Percentiles rank a stretch among this genome's conserved stretches.
Conservation (phyloP, 805 yeast species). For the Zygosaccharomyces lentus region DNA sequence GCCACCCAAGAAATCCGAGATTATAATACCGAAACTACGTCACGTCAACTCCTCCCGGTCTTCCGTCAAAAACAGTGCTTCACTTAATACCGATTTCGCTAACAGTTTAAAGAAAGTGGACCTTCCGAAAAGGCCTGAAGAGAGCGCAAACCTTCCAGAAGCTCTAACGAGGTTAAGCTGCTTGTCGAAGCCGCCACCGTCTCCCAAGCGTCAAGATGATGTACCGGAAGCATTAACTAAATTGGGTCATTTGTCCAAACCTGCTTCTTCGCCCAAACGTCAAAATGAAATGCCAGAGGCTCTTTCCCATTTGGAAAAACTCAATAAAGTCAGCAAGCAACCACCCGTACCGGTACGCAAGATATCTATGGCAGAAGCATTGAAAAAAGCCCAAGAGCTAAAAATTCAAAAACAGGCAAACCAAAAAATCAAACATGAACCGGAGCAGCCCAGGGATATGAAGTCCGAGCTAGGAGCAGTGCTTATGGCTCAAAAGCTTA, state of each 20-base stretch:
- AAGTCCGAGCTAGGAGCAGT: slow-evolving; percentile 16
- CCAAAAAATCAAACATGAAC: neutral
- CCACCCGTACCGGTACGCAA: slow-evolving; percentile 30
- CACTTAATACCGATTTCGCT: neutral
- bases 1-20: slow-evolving; percentile 14
- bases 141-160: slow-evolving; percentile 20
- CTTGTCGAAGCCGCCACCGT: neutral
- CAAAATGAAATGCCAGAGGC: slow-evolving; percentile 19
- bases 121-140: slow-evolving; percentile 10
- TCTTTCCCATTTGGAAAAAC: slow-evolving; percentile 10
- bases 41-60: slow-evolving; percentile 8
- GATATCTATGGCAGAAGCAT: slow-evolving; percentile 30
- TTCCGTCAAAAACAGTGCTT: neutral
- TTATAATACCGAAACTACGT: slow-evolving; percentile 17
- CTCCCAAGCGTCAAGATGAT: slow-evolving; percentile 3
- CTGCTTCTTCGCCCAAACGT: slow-evolving; percentile 17
- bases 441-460: slow-evolving; percentile 2
- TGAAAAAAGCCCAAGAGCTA: slow-evolving; percentile 21
- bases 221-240: slow-evolving; percentile 20
- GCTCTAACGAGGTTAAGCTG: slow-evolving; percentile 16
- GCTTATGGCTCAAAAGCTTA: slow-evolving; percentile 10
- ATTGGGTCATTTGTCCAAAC: slow-evolving; percentile 11
- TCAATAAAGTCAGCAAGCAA: slow-evolving; percentile 17
- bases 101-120: slow-evolving; percentile 9
- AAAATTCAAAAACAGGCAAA: slow-evolving; percentile 5